phyloP scores from a whole-genome alignment of 805 yeast species.

The Sungouiozyma intestinalis region DNA sequence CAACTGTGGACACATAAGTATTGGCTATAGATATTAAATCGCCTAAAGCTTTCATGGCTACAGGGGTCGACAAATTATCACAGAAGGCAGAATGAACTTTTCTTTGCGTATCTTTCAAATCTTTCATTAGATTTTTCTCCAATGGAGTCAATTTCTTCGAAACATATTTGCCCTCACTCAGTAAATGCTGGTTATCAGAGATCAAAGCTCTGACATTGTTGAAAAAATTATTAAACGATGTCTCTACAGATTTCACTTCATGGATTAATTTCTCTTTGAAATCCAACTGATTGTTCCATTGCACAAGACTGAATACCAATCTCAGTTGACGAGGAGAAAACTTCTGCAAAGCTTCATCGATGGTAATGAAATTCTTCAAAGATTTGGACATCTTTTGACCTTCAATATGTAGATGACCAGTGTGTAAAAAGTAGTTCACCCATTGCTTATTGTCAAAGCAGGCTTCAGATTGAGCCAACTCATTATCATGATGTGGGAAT shows the following conservation, averaged over 20 bases:
- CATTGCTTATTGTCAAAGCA: slow-evolving; percentile 82
- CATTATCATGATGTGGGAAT: slow-evolving; percentile 98
- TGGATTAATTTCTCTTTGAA: slow-evolving; percentile 71
- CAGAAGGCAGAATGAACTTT: slow-evolving; percentile 71
- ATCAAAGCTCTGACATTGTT: slow-evolving; percentile 75
- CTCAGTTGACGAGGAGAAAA: slow-evolving; percentile 77
- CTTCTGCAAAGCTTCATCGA: slow-evolving; percentile 71
- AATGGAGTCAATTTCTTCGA: slow-evolving; percentile 48
- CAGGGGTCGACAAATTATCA: slow-evolving; percentile 78
- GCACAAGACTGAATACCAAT: slow-evolving; percentile 79
- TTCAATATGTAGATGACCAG: slow-evolving; percentile 95
- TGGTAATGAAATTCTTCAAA: slow-evolving; percentile 88
- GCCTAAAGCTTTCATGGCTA: slow-evolving; percentile 51
- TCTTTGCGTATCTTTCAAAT: slow-evolving; percentile 41
- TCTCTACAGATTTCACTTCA: slow-evolving; percentile 71
- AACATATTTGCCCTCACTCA: slow-evolving; percentile 32
- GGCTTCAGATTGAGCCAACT: slow-evolving; percentile 94
- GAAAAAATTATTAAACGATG: slow-evolving; percentile 72
- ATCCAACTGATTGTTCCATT: slow-evolving; percentile 89
- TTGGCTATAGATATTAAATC: slow-evolving; percentile 66
- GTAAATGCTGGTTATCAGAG: slow-evolving; percentile 46
- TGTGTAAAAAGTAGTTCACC: slow-evolving; percentile 94
- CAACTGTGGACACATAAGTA: slow-evolving; percentile 53
- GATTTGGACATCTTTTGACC: slow-evolving; percentile 98
- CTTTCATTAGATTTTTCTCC: slow-evolving; percentile 48